phyloP scores from a whole-genome alignment of 495 filamentous ascomycete species.

The Emericellopsis terricola region DNA sequence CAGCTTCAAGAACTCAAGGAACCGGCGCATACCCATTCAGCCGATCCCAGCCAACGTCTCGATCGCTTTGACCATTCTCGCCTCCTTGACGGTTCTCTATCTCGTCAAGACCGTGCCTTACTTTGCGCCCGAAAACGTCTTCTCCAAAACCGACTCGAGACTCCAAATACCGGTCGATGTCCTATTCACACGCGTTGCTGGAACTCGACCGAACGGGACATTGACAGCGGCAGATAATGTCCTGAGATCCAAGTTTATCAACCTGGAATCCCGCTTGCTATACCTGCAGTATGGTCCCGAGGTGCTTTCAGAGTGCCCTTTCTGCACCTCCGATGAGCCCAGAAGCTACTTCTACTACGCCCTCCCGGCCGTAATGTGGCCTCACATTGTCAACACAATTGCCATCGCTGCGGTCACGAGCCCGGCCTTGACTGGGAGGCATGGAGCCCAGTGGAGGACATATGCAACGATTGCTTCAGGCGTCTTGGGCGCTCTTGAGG shows the following conservation, averaged over 20 bases:
- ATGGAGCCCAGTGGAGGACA: slow-evolving; percentile 48
- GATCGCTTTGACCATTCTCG: slow-evolving; percentile 43
- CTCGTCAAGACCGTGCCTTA: slow-evolving; percentile 44
- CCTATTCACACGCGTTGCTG: slow-evolving; percentile 61
- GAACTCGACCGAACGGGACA: slow-evolving; percentile 31
- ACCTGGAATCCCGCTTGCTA: slow-evolving; percentile 51
- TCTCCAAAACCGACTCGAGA: slow-evolving; percentile 57
- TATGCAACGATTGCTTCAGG: slow-evolving; percentile 45
- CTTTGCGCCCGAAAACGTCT: slow-evolving; percentile 67
- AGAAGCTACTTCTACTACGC: slow-evolving; percentile 65
- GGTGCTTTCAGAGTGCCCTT: slow-evolving; percentile 52
- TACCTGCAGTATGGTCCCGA: slow-evolving; percentile 72
- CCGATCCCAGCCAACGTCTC: slow-evolving; percentile 35
- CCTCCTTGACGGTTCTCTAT: slow-evolving; percentile 34
- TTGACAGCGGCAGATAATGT: slow-evolving; percentile 43
- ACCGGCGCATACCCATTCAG: slow-evolving; percentile 34
- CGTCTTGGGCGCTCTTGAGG: slow-evolving; percentile 41
- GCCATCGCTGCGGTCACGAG: slow-evolving; percentile 34
- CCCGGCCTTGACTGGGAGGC: slow-evolving; percentile 27
- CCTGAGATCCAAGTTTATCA: slow-evolving; percentile 48
- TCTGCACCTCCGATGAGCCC: slow-evolving; percentile 60
- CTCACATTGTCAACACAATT: slow-evolving; percentile 61
- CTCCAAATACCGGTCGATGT: slow-evolving; percentile 72
- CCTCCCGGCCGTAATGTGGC: slow-evolving; percentile 49
- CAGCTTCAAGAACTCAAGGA: slow-evolving; percentile 27